Percentiles rank a stretch among this genome's conserved stretches.
Evolutionary conservation across 2,329 filamentous ascomycete genomes (phyloP).

Genomic region (Cryoendolithus antarcticus): DNA sequence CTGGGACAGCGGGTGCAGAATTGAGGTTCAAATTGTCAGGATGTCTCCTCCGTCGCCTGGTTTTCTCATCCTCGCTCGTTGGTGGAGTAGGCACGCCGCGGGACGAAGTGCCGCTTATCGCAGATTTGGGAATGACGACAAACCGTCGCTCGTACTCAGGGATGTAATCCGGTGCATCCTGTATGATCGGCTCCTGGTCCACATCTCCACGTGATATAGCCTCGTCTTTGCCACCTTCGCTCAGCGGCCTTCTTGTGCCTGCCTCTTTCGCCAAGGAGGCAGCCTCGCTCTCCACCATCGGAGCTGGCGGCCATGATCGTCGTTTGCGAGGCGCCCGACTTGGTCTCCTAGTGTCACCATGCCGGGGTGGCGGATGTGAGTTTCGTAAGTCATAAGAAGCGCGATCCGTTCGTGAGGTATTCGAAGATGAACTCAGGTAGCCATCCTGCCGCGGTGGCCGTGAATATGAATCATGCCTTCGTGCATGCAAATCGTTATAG

Average conservation of each 20-base stretch:
- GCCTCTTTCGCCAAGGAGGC: slow-evolving; percentile 51
- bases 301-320: slow-evolving; percentile 43
- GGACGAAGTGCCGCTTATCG: slow-evolving; percentile 6
- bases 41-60: slow-evolving; percentile 10
- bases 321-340: slow-evolving; percentile 7
- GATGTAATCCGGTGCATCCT: slow-evolving; percentile 38
- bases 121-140: slow-evolving; percentile 37
- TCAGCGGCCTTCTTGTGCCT: slow-evolving; percentile 25
- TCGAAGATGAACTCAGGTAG: slow-evolving; percentile 3
- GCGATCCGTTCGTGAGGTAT: slow-evolving; percentile 8
- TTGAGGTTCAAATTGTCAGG: too few relatives aligned
- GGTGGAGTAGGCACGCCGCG: slow-evolving; percentile 21
- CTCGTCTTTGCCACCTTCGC: slow-evolving; percentile 37
- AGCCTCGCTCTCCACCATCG: slow-evolving; percentile 58
- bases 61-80: slow-evolving; percentile 26
- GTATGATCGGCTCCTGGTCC: slow-evolving; percentile 56
- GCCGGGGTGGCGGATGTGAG: slow-evolving; percentile 11
- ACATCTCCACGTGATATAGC: slow-evolving; percentile 49
- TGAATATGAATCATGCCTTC: slow-evolving; percentile 2
- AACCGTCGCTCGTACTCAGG: slow-evolving; percentile 46
- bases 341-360: slow-evolving; percentile 3
- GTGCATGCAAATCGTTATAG: slow-evolving; percentile 6
- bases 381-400: slow-evolving; percentile 23
- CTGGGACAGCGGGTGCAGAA: too few relatives aligned
- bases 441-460: slow-evolving; percentile 1